Percentiles rank a stretch among this genome's conserved stretches.
These are phyloP conservation scores for Citrus inodora DNA, from an alignment of 345 rosid genomes.

Conservation along the genomic window DNA sequence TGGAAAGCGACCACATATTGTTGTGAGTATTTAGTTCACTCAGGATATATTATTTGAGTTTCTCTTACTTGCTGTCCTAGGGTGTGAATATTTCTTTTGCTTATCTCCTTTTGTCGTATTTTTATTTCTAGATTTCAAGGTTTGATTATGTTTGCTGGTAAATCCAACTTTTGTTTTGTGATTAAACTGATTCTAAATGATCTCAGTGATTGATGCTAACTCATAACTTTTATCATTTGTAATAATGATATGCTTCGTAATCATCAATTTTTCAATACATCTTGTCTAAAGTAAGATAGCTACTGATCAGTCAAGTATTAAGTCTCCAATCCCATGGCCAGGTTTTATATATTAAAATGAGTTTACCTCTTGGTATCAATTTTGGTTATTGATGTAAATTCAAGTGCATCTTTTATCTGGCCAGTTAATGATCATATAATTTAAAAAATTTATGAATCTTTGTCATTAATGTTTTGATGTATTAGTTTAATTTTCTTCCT, in stretches of 20 bases:
- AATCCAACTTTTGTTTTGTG: background rate
- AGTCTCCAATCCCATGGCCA: no score
- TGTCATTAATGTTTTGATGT: background rate
- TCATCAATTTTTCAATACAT: background rate
- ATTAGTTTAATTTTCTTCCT: background rate
- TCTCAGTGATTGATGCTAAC: background rate
- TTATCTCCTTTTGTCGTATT: background rate
- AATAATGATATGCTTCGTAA: background rate
- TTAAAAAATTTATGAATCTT: background rate
- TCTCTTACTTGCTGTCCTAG: background rate
- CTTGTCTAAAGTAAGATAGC: background rate
- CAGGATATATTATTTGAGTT: background rate
- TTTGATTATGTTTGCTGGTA: background rate
- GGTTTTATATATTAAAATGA: background rate
- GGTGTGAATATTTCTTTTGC: background rate
- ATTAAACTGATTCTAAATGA: background rate
- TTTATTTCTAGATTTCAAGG: background rate
- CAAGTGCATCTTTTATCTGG: background rate
- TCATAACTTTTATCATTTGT: background rate
- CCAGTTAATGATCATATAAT: background rate
- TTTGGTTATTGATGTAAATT: background rate
- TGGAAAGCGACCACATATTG: slow-evolving; percentile 80
- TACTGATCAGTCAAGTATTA: background rate
- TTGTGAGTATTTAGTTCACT: slow-evolving; percentile 41
- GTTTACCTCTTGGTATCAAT: background rate